Evolutionary conservation across 1,139 yeast genomes (phyloP).

Genomic region (Diutina pseudorugosa): DNA sequence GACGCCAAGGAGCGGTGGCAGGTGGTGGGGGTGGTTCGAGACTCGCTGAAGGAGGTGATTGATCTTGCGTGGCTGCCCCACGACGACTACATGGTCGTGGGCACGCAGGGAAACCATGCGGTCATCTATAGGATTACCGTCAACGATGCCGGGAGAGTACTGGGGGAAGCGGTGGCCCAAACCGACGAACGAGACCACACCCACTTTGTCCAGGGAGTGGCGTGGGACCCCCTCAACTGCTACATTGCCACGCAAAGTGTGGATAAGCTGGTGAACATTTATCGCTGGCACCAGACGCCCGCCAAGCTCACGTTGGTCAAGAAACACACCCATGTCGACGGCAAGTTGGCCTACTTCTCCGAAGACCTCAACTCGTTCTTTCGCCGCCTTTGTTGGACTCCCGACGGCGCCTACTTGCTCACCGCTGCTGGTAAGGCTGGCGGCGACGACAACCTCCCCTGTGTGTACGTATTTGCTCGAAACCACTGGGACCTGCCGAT

Average conservation of each 20-base stretch:
- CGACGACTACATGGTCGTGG: conserved; percentile 62
- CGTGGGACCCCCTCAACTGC: conserved; percentile 83
- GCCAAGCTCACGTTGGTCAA: background rate
- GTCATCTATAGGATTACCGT: conserved; percentile 49
- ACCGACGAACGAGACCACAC: conserved; percentile 48
- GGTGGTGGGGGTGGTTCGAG: conserved; percentile 15
- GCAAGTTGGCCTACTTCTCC: conserved; percentile 45
- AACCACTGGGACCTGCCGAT: conserved; percentile 40
- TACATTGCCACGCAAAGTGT: conserved; percentile 82
- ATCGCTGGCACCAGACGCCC: conserved; percentile 11
- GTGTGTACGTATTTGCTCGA: conserved; percentile 1
- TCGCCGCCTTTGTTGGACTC: conserved; percentile 73
- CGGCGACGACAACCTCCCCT: background rate
- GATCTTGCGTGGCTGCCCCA: conserved; percentile 91
- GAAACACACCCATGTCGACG: background rate
- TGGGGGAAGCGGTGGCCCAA: conserved; percentile 48
- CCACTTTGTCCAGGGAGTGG: conserved; percentile 90
- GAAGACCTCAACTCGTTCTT: conserved; percentile 86
- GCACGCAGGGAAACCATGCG: conserved; percentile 81
- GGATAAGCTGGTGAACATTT: conserved; percentile 69
- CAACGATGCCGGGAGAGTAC: background rate
- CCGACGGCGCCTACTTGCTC: conserved; percentile 73
- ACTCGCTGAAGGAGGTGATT: conserved; percentile 45
- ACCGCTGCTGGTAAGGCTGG: conserved; percentile 34
- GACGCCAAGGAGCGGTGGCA: conserved; percentile 65